Conservation (phyloP, 345 rosid genomes). For the Clausena lansium region DNA sequence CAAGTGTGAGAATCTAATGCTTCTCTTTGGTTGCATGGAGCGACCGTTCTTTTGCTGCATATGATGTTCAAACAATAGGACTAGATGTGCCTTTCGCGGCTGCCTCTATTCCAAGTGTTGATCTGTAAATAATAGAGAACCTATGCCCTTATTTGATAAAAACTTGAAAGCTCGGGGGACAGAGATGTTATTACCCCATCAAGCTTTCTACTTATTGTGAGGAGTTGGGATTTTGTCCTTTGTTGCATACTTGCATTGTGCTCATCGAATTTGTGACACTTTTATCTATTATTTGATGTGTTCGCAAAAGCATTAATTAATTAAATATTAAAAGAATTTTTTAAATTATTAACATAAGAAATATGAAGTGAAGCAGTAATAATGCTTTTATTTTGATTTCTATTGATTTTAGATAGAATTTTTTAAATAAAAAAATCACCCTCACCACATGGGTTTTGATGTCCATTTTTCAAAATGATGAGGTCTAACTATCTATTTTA, state of each 20-base stretch:
- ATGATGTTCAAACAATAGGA: not conserved
- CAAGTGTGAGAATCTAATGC: not conserved
- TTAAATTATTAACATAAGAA: not conserved
- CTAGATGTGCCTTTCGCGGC: not conserved
- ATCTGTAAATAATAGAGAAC: not conserved
- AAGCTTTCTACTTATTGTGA: too few relatives aligned
- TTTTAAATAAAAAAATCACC: too few relatives aligned
- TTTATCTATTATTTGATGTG: not conserved
- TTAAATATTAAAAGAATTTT: too few relatives aligned
- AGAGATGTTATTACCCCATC: not conserved
- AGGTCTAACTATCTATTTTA: too few relatives aligned
- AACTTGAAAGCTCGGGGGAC: not conserved
- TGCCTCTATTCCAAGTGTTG: not conserved
- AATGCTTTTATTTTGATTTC: too few relatives aligned
- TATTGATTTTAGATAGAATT: too few relatives aligned
- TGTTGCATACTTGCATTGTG: not conserved
- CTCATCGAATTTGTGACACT: not conserved
- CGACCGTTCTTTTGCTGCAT: not conserved
- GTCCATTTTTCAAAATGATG: too few relatives aligned
- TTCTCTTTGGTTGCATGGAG: not conserved
- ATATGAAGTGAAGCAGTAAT: not conserved
- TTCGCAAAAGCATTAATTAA: too few relatives aligned
- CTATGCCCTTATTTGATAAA: not conserved
- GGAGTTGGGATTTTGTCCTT: not conserved
- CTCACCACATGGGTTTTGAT: too few relatives aligned